Percentiles rank a stretch among this genome's conserved stretches.
These are phyloP conservation scores for Chenopodium album DNA, from an alignment of 148 eudicot species.

Conservation along the genomic window DNA sequence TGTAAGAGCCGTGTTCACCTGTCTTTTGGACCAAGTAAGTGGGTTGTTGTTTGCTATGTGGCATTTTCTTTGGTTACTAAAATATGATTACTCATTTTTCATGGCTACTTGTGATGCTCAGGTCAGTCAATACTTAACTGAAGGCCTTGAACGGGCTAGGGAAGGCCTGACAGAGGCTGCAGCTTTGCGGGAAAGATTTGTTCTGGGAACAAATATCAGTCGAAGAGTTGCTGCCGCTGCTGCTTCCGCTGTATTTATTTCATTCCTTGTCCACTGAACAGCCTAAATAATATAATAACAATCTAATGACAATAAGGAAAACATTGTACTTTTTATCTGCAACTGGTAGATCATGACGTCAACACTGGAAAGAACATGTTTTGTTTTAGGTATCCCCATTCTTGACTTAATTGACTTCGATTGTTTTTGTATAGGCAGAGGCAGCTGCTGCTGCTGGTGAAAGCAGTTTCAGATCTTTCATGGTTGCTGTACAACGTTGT, in stretches of 20 bases:
- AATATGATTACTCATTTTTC: constrained; percentile 8
- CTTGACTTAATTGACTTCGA: constrained; percentile 17
- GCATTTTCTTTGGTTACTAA: not conserved
- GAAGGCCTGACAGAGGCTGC: constrained; percentile 97
- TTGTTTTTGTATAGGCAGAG: constrained; percentile 67
- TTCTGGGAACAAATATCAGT: constrained; percentile 77
- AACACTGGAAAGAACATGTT: not conserved
- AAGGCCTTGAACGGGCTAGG: constrained; percentile 91
- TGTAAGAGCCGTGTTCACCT: constrained; percentile 83
- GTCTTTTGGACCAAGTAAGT: constrained; percentile 95
- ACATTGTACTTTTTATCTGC: not conserved
- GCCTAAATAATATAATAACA: not conserved
- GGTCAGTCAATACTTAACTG: constrained; percentile 90
- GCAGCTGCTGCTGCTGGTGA: constrained; percentile 99
- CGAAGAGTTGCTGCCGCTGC: constrained; percentile 98
- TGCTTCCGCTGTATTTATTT: constrained; percentile 91
- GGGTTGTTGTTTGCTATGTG: not conserved
- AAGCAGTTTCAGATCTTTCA: constrained; percentile 96
- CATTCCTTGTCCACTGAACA: constrained; percentile 12
- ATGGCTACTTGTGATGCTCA: constrained; percentile 26
- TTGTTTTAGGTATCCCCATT: not conserved
- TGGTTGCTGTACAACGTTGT: constrained; percentile 98
- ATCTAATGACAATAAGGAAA: not conserved
- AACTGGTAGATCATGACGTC: constrained; percentile 1
- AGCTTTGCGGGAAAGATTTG: constrained; percentile 84